phyloP scores from a whole-genome alignment of 176 grass and related monocot genomes.

The Aegilops speltoides region DNA sequence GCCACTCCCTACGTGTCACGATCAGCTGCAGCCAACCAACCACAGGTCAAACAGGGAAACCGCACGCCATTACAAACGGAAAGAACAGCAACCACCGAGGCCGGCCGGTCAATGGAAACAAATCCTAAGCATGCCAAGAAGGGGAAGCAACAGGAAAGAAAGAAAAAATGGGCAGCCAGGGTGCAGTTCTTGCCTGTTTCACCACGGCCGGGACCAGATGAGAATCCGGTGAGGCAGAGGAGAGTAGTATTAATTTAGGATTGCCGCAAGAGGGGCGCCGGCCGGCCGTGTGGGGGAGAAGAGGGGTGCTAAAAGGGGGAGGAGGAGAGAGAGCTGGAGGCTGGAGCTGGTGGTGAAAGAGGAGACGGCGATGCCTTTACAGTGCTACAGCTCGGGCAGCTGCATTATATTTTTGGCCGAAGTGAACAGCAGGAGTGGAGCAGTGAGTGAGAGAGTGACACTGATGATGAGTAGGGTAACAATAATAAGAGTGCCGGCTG shows the following conservation, averaged over 20 bases:
- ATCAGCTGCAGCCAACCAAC: slow-evolving; percentile 16
- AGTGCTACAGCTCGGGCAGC: neutral
- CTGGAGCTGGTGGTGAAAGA: neutral
- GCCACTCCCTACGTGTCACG: neutral
- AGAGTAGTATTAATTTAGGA: slow-evolving; percentile 28
- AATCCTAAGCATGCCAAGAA: slow-evolving; percentile 37
- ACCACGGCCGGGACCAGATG: slow-evolving; percentile 23
- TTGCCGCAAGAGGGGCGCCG: slow-evolving; percentile 25
- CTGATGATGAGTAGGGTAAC: neutral
- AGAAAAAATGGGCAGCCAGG: neutral
- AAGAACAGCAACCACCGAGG: neutral
- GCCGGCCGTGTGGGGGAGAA: neutral
- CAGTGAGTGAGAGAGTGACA: neutral
- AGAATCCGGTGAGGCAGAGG: slow-evolving; percentile 19
- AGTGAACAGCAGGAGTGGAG: neutral
- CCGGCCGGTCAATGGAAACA: slow-evolving; percentile 3
- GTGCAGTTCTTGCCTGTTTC: slow-evolving; percentile 13
- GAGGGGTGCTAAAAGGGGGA: neutral
- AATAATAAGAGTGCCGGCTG: neutral
- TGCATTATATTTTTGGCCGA: neutral
- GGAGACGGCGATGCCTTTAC: neutral
- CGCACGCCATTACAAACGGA: neutral
- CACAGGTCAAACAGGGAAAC: neutral
- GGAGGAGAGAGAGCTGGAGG: neutral
- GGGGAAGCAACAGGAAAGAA: neutral